Evolutionary conservation across 345 rosid genomes (phyloP).

Genomic region (Eucalyptus curtisii): DNA sequence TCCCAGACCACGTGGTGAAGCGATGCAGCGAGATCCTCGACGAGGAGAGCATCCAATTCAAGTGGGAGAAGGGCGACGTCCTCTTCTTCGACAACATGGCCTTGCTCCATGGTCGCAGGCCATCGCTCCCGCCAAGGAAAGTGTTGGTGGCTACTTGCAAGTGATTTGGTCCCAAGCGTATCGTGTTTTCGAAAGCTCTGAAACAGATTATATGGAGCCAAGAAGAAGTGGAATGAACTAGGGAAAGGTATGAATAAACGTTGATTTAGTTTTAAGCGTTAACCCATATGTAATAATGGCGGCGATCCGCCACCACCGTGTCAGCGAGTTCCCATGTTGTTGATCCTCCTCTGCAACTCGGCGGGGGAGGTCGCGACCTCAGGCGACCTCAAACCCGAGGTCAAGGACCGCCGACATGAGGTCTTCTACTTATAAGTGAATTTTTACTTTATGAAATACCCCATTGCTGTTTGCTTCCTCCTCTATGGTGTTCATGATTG

Average conservation of each 20-base stretch:
- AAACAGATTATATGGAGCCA: neutral
- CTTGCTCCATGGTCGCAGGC: constrained; percentile 59
- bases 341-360: neutral
- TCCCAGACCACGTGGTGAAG: constrained; percentile 30
- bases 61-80: constrained; percentile 62
- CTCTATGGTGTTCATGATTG: neutral
- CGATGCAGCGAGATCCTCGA: constrained; percentile 50
- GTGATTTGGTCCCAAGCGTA: neutral
- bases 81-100: constrained; percentile 54
- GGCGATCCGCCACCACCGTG: neutral
- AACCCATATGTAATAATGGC: neutral
- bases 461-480: neutral
- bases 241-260: neutral
- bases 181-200: neutral
- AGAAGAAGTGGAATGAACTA: neutral
- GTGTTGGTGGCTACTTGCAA: constrained; percentile 59
- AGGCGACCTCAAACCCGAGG: neutral
- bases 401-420: neutral
- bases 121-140: constrained; percentile 40
- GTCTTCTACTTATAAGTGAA: neutral
- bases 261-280: neutral
- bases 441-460: neutral
- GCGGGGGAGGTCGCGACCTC: neutral
- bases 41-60: constrained; percentile 62
- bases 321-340: neutral